phyloP scores from a whole-genome alignment of 2,329 filamentous ascomycete genomes.

The Colletotrichum echinochloae region DNA sequence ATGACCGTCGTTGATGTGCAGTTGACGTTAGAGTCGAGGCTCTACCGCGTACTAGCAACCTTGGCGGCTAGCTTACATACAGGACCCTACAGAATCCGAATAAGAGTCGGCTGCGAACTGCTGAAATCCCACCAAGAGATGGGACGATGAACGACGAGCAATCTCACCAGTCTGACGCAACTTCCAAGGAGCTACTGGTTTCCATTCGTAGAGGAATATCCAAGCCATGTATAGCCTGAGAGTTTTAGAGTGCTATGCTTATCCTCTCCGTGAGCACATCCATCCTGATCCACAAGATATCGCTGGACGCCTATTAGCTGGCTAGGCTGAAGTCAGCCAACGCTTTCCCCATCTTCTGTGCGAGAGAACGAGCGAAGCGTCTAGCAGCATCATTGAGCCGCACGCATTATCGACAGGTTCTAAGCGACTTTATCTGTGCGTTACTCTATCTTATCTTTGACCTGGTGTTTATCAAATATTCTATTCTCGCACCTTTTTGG shows the following conservation, averaged over 20 bases:
- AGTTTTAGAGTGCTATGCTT: neutral
- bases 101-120: neutral
- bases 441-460: neutral
- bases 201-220: neutral
- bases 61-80: neutral
- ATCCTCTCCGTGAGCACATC: neutral
- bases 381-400: slow-evolving; percentile 10
- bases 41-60: neutral
- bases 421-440: slow-evolving; percentile 9
- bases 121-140: slow-evolving; percentile 19
- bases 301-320: slow-evolving; percentile 15
- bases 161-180: neutral
- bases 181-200: neutral
- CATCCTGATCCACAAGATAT: neutral
- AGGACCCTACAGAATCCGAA: neutral
- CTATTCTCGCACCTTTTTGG: neutral
- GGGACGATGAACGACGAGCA: neutral
- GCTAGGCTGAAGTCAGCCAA: slow-evolving; percentile 7
- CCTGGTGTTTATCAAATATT: neutral
- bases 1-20: slow-evolving; percentile 30
- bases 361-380: slow-evolving; percentile 20
- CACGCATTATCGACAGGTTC: slow-evolving; percentile 13
- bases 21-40: slow-evolving; percentile 29
- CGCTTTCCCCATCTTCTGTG: slow-evolving; percentile 23
- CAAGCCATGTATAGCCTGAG: slow-evolving; percentile 23